Conservation (phyloP, 2,329 filamentous ascomycete species). For the Pseudofabraea citricarpa region DNA sequence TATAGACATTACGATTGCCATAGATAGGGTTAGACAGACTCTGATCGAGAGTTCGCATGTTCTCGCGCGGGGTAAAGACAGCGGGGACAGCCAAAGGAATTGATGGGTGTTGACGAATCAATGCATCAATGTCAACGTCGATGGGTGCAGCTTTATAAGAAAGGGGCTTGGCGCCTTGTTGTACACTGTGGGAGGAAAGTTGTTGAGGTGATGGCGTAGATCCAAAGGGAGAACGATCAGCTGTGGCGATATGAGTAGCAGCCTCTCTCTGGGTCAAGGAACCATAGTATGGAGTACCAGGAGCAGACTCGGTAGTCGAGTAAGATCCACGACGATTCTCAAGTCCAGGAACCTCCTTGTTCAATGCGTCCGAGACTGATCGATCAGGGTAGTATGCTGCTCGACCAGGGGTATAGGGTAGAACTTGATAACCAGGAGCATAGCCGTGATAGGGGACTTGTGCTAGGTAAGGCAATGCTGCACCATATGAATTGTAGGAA, state of each 20-base stretch:
- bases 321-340: constrained; percentile 65
- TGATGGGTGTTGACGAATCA: constrained; percentile 70
- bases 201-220: constrained; percentile 64
- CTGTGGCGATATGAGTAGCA: constrained; percentile 51
- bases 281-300: constrained; percentile 61
- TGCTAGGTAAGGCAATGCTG: constrained; percentile 24
- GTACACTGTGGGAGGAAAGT: constrained; percentile 36
- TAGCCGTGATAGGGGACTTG: constrained; percentile 28
- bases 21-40: constrained; percentile 87
- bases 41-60: constrained; percentile 85
- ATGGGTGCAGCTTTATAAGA: constrained; percentile 26
- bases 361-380: constrained; percentile 12
- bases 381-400: constrained; percentile 25
- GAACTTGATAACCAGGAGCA: constrained; percentile 23
- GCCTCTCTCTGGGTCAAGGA: constrained; percentile 54
- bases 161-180: constrained; percentile 24
- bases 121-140: constrained; percentile 47
- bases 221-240: constrained; percentile 58
- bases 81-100: constrained; percentile 89
- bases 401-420: constrained; percentile 26
- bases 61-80: constrained; percentile 77
- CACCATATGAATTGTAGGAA: constrained; percentile 24
- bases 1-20: constrained; percentile 97
- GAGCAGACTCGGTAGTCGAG: constrained; percentile 62
- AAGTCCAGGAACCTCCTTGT: constrained; percentile 50